Evolutionary conservation across 345 rosid genomes (phyloP), one percentile per base, ranked within the genome.

Genomic region (Odontarrhena argentea): DNA sequence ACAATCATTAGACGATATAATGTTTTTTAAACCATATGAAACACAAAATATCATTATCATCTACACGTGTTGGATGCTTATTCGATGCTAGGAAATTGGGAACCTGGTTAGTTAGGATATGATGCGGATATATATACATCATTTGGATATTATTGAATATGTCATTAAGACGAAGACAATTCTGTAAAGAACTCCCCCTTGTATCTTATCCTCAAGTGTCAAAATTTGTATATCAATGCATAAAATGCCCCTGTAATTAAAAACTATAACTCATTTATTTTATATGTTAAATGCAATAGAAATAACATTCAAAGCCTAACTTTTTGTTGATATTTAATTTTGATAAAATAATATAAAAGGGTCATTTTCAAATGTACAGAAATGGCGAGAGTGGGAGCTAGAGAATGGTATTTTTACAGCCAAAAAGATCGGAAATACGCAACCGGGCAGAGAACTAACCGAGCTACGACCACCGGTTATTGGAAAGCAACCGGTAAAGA

Each of bases 401-500:
- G 65, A 65, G 87, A 77, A 56, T 81, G 80, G 83, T 81, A 81
- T 50, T 84, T 73, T 60, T 84, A 77, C 49, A 81, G 85, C 47
- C 78, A 73, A 42, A 79, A 84, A 71, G 85, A 80, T 18, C 60
- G 82, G 28, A 84, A 84, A 65, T 81, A 81, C 49, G 76, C 80
- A 63, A 81, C 83, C 14, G 83, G 85, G 38, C 34, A 75, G 47
- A 79, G 87, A 70, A 82, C 85, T 2, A 84, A 84, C 56, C 78
- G 87, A 71, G 87, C 81, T 13, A 81, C 87, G 24, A 51, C 71
- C 37, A 73, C 73, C 5, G 87, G 87, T 34, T 84, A 79, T 49
- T 84, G 87, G 87, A 84, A 84, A 77, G 87, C 87, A 4, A 84
- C 87, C 2, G 87, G 87, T 0, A 79, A 79, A 37, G 87, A 84